Evolutionary conservation across 345 rosid species (phyloP).

Genomic region (Cardamine chenopodiifolia): DNA sequence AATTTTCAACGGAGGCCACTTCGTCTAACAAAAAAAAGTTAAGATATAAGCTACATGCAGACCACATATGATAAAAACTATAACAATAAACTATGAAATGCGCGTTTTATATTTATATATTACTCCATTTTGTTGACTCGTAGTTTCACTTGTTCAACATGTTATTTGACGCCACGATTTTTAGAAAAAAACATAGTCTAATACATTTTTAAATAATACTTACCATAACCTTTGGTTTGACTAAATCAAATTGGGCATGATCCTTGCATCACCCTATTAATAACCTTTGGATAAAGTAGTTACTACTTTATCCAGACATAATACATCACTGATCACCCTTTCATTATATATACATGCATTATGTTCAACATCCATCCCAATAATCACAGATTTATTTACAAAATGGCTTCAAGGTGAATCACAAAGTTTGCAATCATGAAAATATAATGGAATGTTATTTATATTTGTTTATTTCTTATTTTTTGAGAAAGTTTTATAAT

Average conservation of each 20-base stretch:
- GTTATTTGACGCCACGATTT: conserved; percentile 45
- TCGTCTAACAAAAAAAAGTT: conserved; percentile 19
- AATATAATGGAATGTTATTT: background rate
- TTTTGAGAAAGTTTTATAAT: no score
- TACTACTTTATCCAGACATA: conserved; percentile 28
- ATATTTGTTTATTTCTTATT: no score
- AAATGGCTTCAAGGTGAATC: background rate
- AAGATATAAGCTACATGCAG: conserved; percentile 38
- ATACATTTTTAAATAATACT: background rate
- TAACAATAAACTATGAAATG: conserved; percentile 25
- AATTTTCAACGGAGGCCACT: background rate
- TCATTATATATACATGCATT: background rate
- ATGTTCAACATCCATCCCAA: background rate
- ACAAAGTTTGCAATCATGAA: conserved; percentile 2
- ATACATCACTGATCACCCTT: background rate
- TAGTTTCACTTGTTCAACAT: conserved; percentile 31
- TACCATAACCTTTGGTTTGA: conserved; percentile 17
- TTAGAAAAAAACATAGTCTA: conserved; percentile 20
- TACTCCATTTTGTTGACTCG: conserved; percentile 2
- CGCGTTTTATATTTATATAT: background rate
- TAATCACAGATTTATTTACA: background rate
- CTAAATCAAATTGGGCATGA: conserved; percentile 40
- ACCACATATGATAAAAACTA: conserved; percentile 26
- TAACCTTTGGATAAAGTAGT: conserved; percentile 33
- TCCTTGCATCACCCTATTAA: conserved; percentile 24